Conservation (phyloP, 1,139 yeast species). For the Spencermartinsiella ligniputridi region DNA sequence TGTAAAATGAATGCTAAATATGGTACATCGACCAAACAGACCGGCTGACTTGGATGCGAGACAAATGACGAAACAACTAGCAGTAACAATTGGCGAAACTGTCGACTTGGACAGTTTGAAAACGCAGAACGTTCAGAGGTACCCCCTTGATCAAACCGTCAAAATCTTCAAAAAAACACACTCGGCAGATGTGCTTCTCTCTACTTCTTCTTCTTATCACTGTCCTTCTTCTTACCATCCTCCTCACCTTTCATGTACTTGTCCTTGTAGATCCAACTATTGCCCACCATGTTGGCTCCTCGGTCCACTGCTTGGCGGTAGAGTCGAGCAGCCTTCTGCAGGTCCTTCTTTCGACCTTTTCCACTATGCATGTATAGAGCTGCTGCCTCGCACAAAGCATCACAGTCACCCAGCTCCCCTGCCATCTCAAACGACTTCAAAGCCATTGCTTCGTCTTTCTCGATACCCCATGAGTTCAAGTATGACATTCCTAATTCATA, state of each 20-base stretch:
- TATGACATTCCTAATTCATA: constrained; percentile 62
- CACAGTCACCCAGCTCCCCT: constrained; percentile 64
- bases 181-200: too few species aligned
- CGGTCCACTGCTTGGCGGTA: constrained; percentile 60
- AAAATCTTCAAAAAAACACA: too few species aligned
- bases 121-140: too few species aligned
- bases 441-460: constrained; percentile 54
- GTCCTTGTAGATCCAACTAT: constrained; percentile 74
- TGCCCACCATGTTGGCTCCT: constrained; percentile 64
- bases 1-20: too few species aligned
- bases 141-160: too few species aligned
- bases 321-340: constrained; percentile 65
- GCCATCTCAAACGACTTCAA: constrained; percentile 60
- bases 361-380: constrained; percentile 61
- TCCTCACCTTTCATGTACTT: constrained; percentile 45
- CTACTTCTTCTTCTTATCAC: too few species aligned
- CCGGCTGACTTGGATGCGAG: too few species aligned
- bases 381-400: constrained; percentile 70
- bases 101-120: too few species aligned
- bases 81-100: too few species aligned
- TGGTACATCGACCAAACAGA: too few species aligned
- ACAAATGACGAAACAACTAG: too few species aligned
- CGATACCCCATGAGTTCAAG: constrained; percentile 56
- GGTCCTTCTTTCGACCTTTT: constrained; percentile 52
- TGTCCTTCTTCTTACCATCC: constrained; percentile 11